Percentiles rank a stretch among this genome's conserved stretches.
These are phyloP conservation scores for Nicotiana obtusifolia DNA, from an alignment of 257 asterid genomes.

Conservation along the genomic window DNA sequence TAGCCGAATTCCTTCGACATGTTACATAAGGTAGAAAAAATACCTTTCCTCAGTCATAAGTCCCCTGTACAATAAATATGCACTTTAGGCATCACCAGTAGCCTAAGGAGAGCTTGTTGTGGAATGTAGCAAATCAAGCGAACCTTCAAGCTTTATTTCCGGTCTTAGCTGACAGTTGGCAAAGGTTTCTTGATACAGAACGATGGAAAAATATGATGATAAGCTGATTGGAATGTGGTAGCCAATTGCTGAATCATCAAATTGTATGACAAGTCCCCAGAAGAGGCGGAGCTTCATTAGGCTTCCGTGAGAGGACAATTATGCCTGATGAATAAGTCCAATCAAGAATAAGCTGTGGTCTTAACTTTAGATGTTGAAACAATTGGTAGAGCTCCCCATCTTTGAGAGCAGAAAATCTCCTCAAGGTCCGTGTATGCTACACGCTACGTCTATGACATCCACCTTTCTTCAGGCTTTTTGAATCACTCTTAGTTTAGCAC, in stretches of 20 bases:
- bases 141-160: neutral
- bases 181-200: no score
- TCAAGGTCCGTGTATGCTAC: neutral
- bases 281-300: conserved; percentile 1
- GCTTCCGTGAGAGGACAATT: neutral
- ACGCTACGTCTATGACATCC: neutral
- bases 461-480: conserved; percentile 44
- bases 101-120: neutral
- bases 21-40: neutral
- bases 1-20: neutral
- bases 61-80: neutral
- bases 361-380: neutral
- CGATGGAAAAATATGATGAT: neutral
- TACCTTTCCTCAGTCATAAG: neutral
- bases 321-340: neutral
- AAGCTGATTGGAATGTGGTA: neutral
- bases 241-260: neutral
- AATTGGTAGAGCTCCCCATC: neutral
- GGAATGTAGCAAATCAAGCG: neutral
- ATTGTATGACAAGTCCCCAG: neutral
- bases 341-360: neutral
- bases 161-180: neutral
- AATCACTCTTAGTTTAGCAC: conserved; percentile 91
- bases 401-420: neutral
- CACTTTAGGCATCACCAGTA: neutral